Base-by-base conservation (phyloP, 306 rosid species). In the Notholithocarpus densiflorus region DNA sequence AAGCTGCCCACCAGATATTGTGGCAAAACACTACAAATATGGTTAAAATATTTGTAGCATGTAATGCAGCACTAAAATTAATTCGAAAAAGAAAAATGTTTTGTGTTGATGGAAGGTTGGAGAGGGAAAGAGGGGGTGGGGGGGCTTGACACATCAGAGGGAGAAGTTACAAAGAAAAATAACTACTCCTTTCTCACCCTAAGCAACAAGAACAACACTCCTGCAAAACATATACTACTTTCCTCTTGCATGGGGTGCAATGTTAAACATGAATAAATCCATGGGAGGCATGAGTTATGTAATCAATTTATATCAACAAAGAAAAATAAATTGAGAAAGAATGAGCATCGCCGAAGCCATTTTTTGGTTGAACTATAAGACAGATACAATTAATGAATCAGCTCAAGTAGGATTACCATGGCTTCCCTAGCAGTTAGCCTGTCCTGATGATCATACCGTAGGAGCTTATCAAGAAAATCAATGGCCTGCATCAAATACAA, bases 391-490 rank as follows among this genome's bases (percentile, higher is more conserved):
- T 72, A 72, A n/a, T 56, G 75, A 74, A 61, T 8, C 26, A 60
- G 62, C 62, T 6, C 56, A 57, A 68, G n/a, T 7, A 71, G 34
- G 9, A 55, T 85, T 91, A 96, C 98, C 98, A 93, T 96, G 70
- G 99, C 99, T 88, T 96, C 99, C 86, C 85, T 90, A 55, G 98
- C 99, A 31, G 99, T 91, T 45, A 93, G 88, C 89, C 99, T 87
- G 88, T 93, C 99, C 74, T 93, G 98, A 86, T 95, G 98, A 86
- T 95, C 98, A 75, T 95, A 95, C 9, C 93, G 91, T 62, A 95
- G 97, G 72, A 95, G 98, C 83, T 93, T 95, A 86, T 95, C 99
- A 70, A 95, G 96, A 90, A 91, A 95, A 91, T 95, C 99, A 69
- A 95, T 89, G 66, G 99, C 98, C 99, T 95, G 88, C 83, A 61